Percentiles rank a stretch among this genome's conserved stretches.
Conservation (phyloP, 2,329 filamentous ascomycete species). For the Rugonectria rugulosa region DNA sequence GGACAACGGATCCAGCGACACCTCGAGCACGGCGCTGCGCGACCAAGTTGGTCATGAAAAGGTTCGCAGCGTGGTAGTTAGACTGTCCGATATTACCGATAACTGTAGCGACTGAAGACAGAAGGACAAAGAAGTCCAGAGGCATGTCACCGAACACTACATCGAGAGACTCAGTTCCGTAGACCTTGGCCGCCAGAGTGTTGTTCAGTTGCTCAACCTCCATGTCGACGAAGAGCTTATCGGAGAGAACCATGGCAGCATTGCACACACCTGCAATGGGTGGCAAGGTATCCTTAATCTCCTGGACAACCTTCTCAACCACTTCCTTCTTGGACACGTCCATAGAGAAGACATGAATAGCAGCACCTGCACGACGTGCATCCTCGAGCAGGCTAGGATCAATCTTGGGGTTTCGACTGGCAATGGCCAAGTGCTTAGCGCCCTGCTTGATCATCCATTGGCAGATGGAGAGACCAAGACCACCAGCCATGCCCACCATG, state of each 20-base stretch:
- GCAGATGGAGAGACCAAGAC: slow-evolving; percentile 45
- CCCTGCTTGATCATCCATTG: slow-evolving; percentile 47
- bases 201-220: slow-evolving; percentile 27
- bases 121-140: slow-evolving; percentile 47
- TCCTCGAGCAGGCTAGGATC: slow-evolving; percentile 25
- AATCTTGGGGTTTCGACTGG: slow-evolving; percentile 46
- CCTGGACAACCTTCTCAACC: slow-evolving; percentile 7
- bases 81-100: slow-evolving; percentile 46
- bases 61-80: slow-evolving; percentile 55
- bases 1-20: slow-evolving; percentile 46
- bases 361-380: slow-evolving; percentile 20
- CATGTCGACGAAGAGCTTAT: slow-evolving; percentile 36
- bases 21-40: slow-evolving; percentile 46
- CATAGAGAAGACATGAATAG: slow-evolving; percentile 29
- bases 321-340: slow-evolving; percentile 31
- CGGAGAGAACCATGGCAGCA: slow-evolving; percentile 47
- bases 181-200: slow-evolving; percentile 44
- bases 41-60: slow-evolving; percentile 49
- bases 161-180: slow-evolving; percentile 42
- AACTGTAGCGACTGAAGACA: slow-evolving; percentile 41
- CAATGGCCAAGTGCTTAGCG: slow-evolving; percentile 45
- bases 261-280: slow-evolving; percentile 47
- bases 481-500: slow-evolving; percentile 43
- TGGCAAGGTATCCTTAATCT: slow-evolving; percentile 41
- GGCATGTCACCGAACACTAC: slow-evolving; percentile 37